Percentiles rank a stretch among this genome's conserved stretches.
Conservation (phyloP, 768 basidiomycete genomes). For the Sporobolomyces roseus region DNA sequence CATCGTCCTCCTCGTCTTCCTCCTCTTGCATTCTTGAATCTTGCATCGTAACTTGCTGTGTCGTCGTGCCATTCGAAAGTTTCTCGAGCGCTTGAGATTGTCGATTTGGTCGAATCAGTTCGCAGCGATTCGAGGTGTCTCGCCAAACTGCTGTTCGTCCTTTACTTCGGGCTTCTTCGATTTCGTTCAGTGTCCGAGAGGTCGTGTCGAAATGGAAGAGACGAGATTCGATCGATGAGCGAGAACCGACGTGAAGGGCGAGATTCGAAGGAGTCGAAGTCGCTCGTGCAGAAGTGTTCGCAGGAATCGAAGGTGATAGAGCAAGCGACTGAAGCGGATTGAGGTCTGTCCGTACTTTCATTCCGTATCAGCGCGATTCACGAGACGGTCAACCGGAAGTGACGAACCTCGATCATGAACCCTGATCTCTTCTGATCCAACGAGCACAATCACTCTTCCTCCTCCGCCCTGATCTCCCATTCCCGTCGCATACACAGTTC, state of each 20-base stretch:
- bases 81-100: neutral
- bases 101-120: neutral
- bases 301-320: neutral
- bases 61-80: no score
- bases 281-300: neutral
- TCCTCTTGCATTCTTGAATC: neutral
- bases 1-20: constrained; percentile 23
- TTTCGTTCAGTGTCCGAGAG: neutral
- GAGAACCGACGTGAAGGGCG: constrained; percentile 1
- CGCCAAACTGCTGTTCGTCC: constrained; percentile 2
- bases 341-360: no score
- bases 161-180: neutral
- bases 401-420: constrained; percentile 7
- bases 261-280: neutral
- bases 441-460: neutral
- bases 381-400: no score
- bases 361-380: no score
- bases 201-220: neutral
- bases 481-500: constrained; percentile 2
- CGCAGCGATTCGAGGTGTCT: neutral
- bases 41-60: neutral
- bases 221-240: neutral
- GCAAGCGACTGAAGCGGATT: neutral
- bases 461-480: neutral
- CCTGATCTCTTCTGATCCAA: constrained; percentile 9